Evolutionary conservation across 2,329 filamentous ascomycete genomes (phyloP), one percentile per base, ranked within the genome.

Genomic region (Ilyonectria destructans): DNA sequence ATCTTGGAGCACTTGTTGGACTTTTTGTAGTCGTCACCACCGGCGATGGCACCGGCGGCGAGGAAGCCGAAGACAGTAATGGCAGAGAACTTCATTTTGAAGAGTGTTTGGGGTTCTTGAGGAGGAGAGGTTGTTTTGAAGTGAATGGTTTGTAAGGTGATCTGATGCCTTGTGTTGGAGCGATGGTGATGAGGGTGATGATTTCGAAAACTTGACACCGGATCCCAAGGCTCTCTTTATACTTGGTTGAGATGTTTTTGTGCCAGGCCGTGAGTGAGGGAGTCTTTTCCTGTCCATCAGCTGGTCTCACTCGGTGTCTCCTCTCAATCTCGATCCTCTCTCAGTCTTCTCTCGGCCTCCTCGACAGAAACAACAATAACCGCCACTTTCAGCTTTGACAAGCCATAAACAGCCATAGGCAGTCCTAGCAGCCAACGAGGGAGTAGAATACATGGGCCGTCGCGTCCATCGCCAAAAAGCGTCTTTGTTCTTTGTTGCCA

Each of bases 1-100:
- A 49, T 33, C 58, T 71, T 66, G 40, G 69, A 59, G 64, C 59
- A 71, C 33, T 68, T 54, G 19, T 66, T 31, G 33, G 37, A 29
- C 13, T 61, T 52, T 5, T 60, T 31, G 29, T 31, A 40, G 6
- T 62, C 4, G 35, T 52, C 37, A 31, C 67, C 57, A 23, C 48
- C 62, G 19, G 72, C 71, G 13, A 68, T 45, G 58, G 58, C 68
- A 49, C 72, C 71, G 21, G 71, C 68, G 55, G 69, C 61, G 46
- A 72, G 45, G 58, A 73, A 67, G 15, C 58, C 66, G 52, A 74
- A 33, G 35, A 72, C 21, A n/a, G 68, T 4, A 8, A 51, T 29
- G 23, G 26, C 48, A 35, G 48, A 65, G 31, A 72, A 40, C 55
- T 72, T 69, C 62, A 67, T 65, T 29, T 23, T 71, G 59, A 49